A percentile compares a stretch with the other conserved stretches of the same genome.
These are phyloP conservation scores for Millerozyma acaciae DNA, from an alignment of 805 yeast species.

Conservation along the genomic window DNA sequence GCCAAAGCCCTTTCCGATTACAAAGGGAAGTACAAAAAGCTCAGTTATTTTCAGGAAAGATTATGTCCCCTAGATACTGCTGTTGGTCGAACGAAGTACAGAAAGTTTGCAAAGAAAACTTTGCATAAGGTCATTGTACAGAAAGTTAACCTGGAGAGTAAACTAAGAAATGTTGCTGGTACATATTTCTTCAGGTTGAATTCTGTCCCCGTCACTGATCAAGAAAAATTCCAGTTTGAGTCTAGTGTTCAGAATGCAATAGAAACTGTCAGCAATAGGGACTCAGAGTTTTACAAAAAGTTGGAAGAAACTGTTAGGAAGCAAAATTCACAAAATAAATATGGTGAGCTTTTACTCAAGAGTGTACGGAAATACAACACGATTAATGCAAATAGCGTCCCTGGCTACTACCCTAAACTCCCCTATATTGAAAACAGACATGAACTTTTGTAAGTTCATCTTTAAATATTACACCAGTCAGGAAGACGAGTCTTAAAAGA, in stretches of 20 bases:
- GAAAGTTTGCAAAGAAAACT: conserved; percentile 21
- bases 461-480: conserved; percentile 38
- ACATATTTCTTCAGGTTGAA: conserved; percentile 18
- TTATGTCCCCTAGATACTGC: conserved; percentile 32
- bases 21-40: conserved; percentile 23
- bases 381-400: conserved; percentile 13
- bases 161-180: conserved; percentile 19
- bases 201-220: conserved; percentile 17
- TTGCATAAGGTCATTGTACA: conserved; percentile 3
- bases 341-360: conserved; percentile 3
- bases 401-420: conserved; percentile 18
- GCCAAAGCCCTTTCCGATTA: conserved; percentile 19
- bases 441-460: conserved; percentile 1
- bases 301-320: conserved; percentile 1
- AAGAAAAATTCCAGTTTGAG: conserved; percentile 12
- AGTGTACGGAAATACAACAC: conserved; percentile 8
- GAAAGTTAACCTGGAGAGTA: conserved; percentile 1
- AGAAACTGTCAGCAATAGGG: conserved; percentile 2
- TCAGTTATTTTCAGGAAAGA: conserved; percentile 20
- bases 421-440: conserved; percentile 16
- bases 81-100: conserved; percentile 22
- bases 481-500: conserved; percentile 44
- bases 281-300: conserved; percentile 3
- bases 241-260: conserved; percentile 11
- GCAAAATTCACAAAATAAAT: conserved; percentile 4